Base-by-base conservation (phyloP, 495 filamentous ascomycete genomes). In the Xylaria longipes region DNA sequence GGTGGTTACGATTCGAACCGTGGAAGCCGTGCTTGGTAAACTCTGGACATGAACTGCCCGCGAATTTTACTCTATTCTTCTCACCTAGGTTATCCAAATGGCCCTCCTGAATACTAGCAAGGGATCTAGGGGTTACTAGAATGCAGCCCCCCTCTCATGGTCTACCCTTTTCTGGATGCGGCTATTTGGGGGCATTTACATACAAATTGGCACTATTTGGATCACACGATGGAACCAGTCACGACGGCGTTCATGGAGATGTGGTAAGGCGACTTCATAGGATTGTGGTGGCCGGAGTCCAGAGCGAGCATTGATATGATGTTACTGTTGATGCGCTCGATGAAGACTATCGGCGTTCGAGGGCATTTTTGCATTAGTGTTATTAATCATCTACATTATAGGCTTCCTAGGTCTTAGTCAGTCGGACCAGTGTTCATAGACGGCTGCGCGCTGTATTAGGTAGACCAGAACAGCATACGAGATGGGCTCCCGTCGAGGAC, bases 21-120 rank as follows among this genome's bases (percentile, higher is more conserved):
- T 33, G 71, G 79, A 31, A 78, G 70, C 27, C 76, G 74, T 60
- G 74, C 73, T 64, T 82, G 81, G 81, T 79, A 75, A 77, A 27
- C 22, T 29, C 35, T 1, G 7, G 12, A 61, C n/a, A n/a, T n/a
- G 25, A 15, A 52, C 41, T n/a, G n/a, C 35, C 39, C 17, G n/a
- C 43, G 43, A 41, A 31, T 31, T 62, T 60, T 65, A 35, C 46
- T 71, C 39, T 71, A 22, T 35, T 35, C 20, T 58, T 45, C 6
- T 62, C 12, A 25, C 15, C 22, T 33, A 20, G 12, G 50, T 43
- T 41, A 63, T 43, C 33, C 22, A 27, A 46, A 52, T 11, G 35
- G 7, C n/a, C n/a, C 29, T n/a, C 43, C 22, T 54, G 4, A 9
- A 52, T 56, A 22, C 25, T 17, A 15, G 25, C 6, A 27, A 27